Base-by-base conservation (phyloP, 192 early-diverging fungal genomes). In the Coemansia reversa region DNA sequence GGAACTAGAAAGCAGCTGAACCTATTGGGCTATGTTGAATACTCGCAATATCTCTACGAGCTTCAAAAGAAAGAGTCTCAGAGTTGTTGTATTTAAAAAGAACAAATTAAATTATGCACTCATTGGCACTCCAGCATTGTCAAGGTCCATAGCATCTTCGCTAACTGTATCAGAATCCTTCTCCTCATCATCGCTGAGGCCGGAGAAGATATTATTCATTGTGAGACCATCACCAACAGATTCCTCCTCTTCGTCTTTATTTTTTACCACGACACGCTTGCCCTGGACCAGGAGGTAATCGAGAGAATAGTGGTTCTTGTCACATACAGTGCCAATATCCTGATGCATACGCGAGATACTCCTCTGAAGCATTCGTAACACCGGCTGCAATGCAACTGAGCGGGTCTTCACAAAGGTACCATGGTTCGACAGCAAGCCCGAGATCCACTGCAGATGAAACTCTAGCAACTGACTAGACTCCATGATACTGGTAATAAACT, bases 371-470 rank as follows among this genome's bases (percentile, higher is more conserved):
- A 84, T 89, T 25, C 97, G 83, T 53, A 99, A 84, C 16, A 87
- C 86, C n/a, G 86, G 81, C 68, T 88, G 81, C 61, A 88, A 84
- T 39, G 86, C 69, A 47, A 83, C 87, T 16, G 85, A 86, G 22
- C 86, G 82, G 16, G 86, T 80, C 51, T 84, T 89, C 48, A 93
- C 81, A 73, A 88, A 91, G 24, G 81, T 76, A 53, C 89, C 92
- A 73, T 98, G 94, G 57, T 86, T 83, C 22, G 84, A 84, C 58
- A 98, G 69, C 32, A 98, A 65, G 1, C 83, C 82, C 1, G 82
- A 88, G 45, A 87, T 74, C 95, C 95, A 99, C 39, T 87, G 75
- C 67, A 98, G 72, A 60, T 93, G 87, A 73, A 93, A 94, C 77
- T 99, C 93, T 24, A 98, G 56, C 67, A 90, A 88, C 28, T 90